Evolutionary conservation across 2,329 filamentous ascomycete genomes (phyloP), one percentile per base, ranked within the genome.

Genomic region (Cytospora piceae): DNA sequence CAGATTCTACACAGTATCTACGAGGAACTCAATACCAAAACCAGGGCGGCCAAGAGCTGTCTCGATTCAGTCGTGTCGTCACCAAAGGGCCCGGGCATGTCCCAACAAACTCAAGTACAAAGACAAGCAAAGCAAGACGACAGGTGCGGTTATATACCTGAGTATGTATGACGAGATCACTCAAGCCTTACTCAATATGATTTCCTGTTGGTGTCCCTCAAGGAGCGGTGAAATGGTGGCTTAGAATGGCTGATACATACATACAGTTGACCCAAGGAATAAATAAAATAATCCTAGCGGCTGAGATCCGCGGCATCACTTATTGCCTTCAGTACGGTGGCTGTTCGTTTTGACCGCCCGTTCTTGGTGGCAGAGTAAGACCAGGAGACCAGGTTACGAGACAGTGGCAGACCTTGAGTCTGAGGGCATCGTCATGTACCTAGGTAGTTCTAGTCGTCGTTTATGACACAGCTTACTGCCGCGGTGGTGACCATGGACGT

Each of bases 301-400:
- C 64, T 60, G 61, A 32, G 53, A 52, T 58, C 24, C 49, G 62
- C 42, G 54, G 62, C 46, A 58, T 58, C 46, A 58, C 32, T 34
- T 64, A 56, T 53, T 52, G 32, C 46, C 46, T 24, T 12, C 11
- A 24, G 22, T 29, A 54, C 51, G 31, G 55, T 37, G 9, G 34
- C 34, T 53, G 32, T 15, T 52, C 57, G 31, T 37, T 34, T 57
- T 39, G 31, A 32, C 52, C 42, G 52, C 37, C 22, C 49, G 55
- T 42, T 7, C 37, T 42, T 58, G 53, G 57, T 56, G 42, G 57
- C 52, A 64, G 9, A 58, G 32, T 55, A 27, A 24, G 27, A 42
- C 57, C 57, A 42, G 31, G 61, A 24, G 27, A 42, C 57, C 57
- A 42, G 31, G 61, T 61, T 64, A 61, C 65, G 58, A 61, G 61